Conservation (phyloP, 2,329 filamentous ascomycete species). For the Ilyonectria robusta region DNA sequence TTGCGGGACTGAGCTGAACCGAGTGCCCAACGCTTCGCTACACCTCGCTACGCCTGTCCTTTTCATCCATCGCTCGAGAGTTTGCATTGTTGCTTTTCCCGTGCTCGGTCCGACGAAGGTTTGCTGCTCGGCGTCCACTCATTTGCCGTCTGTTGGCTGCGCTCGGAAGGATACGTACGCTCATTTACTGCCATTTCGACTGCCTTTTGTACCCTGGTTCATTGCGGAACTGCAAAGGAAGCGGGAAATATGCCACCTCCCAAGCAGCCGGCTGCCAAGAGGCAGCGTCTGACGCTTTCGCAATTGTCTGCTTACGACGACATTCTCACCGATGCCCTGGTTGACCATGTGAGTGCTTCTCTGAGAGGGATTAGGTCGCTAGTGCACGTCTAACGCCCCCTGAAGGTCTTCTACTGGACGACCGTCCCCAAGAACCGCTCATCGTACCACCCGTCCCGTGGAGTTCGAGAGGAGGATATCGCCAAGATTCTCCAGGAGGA, state of each 20-base stretch:
- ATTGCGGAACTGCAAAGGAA: conserved; percentile 3
- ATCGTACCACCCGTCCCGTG: conserved; percentile 87
- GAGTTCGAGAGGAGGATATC: conserved; percentile 77
- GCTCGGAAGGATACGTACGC: conserved; percentile 38
- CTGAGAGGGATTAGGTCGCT: conserved; percentile 13
- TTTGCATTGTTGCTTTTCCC: conserved; percentile 25
- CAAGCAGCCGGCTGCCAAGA: conserved; percentile 62
- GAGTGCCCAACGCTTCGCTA: conserved; percentile 33
- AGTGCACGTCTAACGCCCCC: conserved; percentile 39
- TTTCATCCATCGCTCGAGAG: conserved; percentile 15
- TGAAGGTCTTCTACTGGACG: conserved; percentile 94
- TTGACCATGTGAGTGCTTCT: conserved; percentile 84
- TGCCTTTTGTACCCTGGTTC: conserved; percentile 14
- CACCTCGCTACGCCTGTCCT: conserved; percentile 23
- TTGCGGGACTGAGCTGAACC: conserved; percentile 45
- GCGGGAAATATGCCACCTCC: conserved; percentile 54
- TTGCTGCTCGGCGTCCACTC: conserved; percentile 34
- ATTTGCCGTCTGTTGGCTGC: conserved; percentile 29
- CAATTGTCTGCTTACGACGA: conserved; percentile 96
- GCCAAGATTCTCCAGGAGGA: conserved; percentile 73
- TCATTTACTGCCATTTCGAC: conserved; percentile 36
- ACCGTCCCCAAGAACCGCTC: conserved; percentile 93
- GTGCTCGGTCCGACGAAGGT: conserved; percentile 10
- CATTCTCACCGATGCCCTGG: conserved; percentile 92
- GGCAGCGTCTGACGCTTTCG: conserved; percentile 83